These are phyloP conservation scores for Thraustochytrium sp. DNA, from an alignment of 352 stramenopile genomes.

Conservation along the genomic window DNA sequence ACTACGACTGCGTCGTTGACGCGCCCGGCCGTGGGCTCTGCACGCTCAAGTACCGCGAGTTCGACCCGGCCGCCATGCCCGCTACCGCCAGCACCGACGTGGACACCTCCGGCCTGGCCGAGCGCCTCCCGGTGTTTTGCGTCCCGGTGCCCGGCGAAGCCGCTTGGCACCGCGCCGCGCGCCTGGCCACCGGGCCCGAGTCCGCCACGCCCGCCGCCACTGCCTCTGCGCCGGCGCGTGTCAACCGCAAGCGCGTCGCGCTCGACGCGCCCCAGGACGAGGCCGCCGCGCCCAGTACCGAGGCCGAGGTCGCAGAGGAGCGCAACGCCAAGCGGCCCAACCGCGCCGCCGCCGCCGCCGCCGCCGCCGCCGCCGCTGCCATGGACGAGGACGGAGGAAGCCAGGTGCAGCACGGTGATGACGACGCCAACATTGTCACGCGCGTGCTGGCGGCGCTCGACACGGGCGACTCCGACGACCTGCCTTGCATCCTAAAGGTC, in stretches of 20 bases:
- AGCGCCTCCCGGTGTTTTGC: conserved; percentile 1
- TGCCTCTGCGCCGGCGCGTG: neutral
- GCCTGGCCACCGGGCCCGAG: neutral
- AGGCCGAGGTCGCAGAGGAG: neutral
- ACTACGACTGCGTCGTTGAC: neutral
- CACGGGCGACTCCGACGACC: neutral
- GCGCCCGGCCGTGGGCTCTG: neutral
- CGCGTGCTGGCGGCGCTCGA: neutral
- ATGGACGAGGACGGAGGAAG: neutral
- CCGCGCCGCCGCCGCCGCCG: no score
- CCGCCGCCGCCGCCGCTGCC: neutral
- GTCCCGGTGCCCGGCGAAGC: neutral
- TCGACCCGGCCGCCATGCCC: neutral
- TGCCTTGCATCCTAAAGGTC: conserved; percentile 24
- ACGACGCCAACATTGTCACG: neutral
- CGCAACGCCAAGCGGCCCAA: no score
- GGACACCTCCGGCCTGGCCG: neutral
- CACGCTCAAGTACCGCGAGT: conserved; percentile 15
- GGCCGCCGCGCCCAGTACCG: neutral
- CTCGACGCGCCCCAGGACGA: neutral
- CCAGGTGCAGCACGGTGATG: neutral
- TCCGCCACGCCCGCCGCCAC: neutral
- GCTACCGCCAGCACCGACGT: neutral
- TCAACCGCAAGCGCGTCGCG: neutral
- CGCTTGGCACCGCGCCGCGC: neutral